Evolutionary conservation across 2,329 filamentous ascomycete species (phyloP), one percentile per base, ranked within the genome.

Genomic region (Aspergillus niger): DNA sequence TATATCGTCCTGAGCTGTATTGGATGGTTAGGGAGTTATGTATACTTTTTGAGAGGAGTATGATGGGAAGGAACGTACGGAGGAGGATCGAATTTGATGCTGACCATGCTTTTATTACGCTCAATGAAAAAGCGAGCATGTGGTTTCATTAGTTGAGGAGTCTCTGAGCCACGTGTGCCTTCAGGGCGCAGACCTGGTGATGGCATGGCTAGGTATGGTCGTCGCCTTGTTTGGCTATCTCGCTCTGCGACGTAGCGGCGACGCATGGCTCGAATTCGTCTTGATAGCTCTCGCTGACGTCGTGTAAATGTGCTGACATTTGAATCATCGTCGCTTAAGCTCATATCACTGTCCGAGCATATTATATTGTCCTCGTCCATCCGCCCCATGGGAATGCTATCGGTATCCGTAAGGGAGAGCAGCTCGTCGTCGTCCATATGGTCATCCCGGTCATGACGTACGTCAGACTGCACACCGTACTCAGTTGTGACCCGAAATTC

Each of bases 91-190:
- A 98, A 97, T 60, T 86, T 89, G 69, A 98, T 90, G 13, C 89
- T 92, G 68, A 95, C 94, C 76, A 89, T 92, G 78, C 87, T 91
- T 79, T 92, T 93, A 68, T 89, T 86, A 74, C 88, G 86, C 70
- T 90, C 88, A 58, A 97, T 96, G 71, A 89, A 90, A 77, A 98
- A 97, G 28, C 86, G 86, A 2, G 92, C 91, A 74, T 92, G 87
- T 0, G 91, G 91, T 36, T 82, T 82, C 76, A 93, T 83, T 4
- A 91, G 78, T 44, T 36, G 32, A 36, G 85, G 55, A 47, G 41
- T 28, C 38, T 56, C 58, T 44, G 55, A 26, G 36, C 44, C 22
- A 10, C 50, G 63, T 15, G 60, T 26, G 15, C 57, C 54, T 28
- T 53, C 62, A 20, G 60, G 47, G 28, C 44, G 61, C 8, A 62